A percentile compares a stretch with the other conserved stretches of the same genome.
Evolutionary conservation across 257 asterid species (phyloP).

Genomic region (Fraxinus quadrangulata): DNA sequence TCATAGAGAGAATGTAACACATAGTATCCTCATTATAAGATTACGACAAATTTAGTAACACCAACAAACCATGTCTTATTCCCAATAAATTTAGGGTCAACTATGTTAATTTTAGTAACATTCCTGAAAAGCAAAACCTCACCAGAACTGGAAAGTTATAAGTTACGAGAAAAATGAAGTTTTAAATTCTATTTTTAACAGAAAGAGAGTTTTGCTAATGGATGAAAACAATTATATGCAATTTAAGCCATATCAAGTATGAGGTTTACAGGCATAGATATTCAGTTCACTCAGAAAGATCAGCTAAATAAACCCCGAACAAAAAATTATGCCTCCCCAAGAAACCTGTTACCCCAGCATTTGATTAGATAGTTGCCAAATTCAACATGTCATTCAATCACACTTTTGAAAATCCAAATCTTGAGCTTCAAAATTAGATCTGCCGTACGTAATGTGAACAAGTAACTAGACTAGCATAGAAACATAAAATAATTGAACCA

Average conservation of each 20-base stretch:
- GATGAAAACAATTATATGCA: background rate
- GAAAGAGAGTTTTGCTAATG: background rate
- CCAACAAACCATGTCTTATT: too few relatives aligned
- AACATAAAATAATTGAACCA: background rate
- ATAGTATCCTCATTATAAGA: background rate
- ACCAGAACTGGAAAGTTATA: background rate
- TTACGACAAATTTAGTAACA: background rate
- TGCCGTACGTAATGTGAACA: background rate
- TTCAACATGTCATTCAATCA: background rate
- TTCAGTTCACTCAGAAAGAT: background rate
- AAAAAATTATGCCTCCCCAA: background rate
- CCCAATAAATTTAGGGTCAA: too few relatives aligned
- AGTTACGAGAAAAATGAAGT: background rate
- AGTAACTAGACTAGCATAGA: too few relatives aligned
- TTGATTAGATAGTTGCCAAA: background rate
- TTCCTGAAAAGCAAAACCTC: background rate
- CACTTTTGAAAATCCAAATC: background rate
- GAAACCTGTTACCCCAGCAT: background rate
- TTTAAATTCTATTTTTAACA: background rate
- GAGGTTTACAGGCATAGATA: background rate
- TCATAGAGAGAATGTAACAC: background rate
- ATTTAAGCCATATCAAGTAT: background rate
- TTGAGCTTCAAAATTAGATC: background rate
- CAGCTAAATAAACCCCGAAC: background rate
- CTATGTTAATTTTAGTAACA: background rate